Base-by-base conservation (phyloP, 1,139 yeast genomes). In the Candida mesenterica region DNA sequence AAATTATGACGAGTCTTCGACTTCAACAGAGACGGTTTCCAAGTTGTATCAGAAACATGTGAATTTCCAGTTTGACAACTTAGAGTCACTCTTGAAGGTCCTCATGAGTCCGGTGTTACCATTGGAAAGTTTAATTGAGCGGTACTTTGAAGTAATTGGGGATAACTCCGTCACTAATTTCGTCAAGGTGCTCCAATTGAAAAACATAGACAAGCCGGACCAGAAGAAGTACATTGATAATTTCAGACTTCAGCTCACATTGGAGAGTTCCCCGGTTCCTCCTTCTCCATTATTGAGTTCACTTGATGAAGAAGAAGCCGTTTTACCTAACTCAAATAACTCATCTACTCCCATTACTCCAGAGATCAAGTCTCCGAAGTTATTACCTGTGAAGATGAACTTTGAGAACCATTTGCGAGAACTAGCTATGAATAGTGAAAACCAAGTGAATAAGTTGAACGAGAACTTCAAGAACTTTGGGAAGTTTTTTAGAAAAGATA, bases 161-260 rank as follows among this genome's bases (percentile, higher is more conserved):
- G 96, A 87, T 57, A 69, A 68, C 35, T 78, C 81, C 14, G 57
- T 74, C 17, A 59, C 62, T 12, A 87, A 87, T 50, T 86, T 86
- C 52, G 55, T 61, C 41, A 86, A 84, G 52, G 63, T 87, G 4
- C 63, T 87, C 37, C 75, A 70, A 23, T 65, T 86, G 42, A 86
- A 85, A 57, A 82, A 83, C 5, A 64, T 80, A 15, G 62, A 65
- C n/a, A 61, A 62, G 36, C 52, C 57, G 22, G 72, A 69, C 35
- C 78, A 75, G 32, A 53, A 59, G 28, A 71, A 73, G 45, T 82
- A 76, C 45, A 52, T 77, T 32, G 92, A 83, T 34, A 62, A 71
- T 39, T 86, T 85, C 61, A 71, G 73, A 43, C 57, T 75, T 9
- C 84, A 81, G 52, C 55, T 81, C 38, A 63, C 77, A 16, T 67